Base-by-base conservation (phyloP, 306 rosid species). In the Amphicarpaea edgeworthii region DNA sequence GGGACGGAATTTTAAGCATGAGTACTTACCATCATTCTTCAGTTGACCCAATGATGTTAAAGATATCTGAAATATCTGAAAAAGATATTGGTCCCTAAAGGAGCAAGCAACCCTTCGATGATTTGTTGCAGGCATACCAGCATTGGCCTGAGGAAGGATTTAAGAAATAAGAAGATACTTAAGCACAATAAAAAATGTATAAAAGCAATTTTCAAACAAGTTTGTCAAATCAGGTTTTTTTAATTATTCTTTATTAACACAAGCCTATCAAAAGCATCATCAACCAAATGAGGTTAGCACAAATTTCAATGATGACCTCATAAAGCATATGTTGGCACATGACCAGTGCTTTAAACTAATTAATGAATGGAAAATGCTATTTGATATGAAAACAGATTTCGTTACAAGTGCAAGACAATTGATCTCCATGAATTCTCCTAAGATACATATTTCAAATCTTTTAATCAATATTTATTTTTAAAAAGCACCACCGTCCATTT, bases 71-170 rank as follows among this genome's bases (percentile, higher is more conserved):
- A 95, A 95, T 80, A 92, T 85, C 76, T 92, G 96, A 77, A 87
- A 95, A 69, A 95, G 93, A 34, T 89, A 90, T 72, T 95, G 96
- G 69, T 95, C 99, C 90, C 99, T 89, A 73, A 95, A 95, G 83
- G 90, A 76, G 84, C 99, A 95, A 26, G 97, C 97, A 63, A 90
- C 97, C 83, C 99, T 92, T 77, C 99, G 97, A 90, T 95, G 99
- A 86, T 90, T 90, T 20, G 97, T 87, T 78, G 99, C 93, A 61
- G 97, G 90, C 83, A 92, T 78, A 55, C 97, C 97, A 68, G 93
- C 84, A 85, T 85, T 92, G 75, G 92, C 93, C 99, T 95, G 86
- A 80, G 77, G 83, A 77, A 84, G 78, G 72, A 75, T 79, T 76
- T 58, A 65, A 73, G 37, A 80, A 59, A 84, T 61, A 81, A 49